Base-by-base conservation (phyloP, 768 basidiomycete genomes). In the Daedaleopsis sinensis region DNA sequence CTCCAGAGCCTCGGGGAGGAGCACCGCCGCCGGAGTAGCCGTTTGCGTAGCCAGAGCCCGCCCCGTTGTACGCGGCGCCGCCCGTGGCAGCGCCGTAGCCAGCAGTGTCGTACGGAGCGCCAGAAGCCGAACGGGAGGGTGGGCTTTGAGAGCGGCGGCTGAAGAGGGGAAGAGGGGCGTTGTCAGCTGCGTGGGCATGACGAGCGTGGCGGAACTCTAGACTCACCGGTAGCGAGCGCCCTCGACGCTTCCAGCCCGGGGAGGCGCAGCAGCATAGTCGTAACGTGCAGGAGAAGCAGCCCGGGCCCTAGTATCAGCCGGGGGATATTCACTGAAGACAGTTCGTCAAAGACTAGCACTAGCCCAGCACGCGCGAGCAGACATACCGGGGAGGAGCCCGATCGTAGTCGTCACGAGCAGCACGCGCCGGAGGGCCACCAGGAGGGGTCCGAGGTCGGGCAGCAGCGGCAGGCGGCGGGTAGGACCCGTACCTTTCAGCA, bases 71-170 rank as follows among this genome's bases (percentile, higher is more conserved):
- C n/a, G 68, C 46, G 27, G 70, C 62, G 35, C 55, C 69, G 27
- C 63, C 60, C 59, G 69, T 52, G 58, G 64, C 46, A 58, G 72
- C 71, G 51, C 80, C 70, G 67, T 86, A 86, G 43, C 55, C 55
- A n/a, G 76, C 72, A 61, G 72, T 67, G 52, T 88, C 86, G 73
- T 87, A 88, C 53, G 77, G 73, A 67, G 66, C 68, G 23, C 73
- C 72, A 68, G 70, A 65, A 43, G 75, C 72, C 61, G 84, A 76
- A 46, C 84, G 79, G 58, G 82, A 75, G 62, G 82, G 81, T 58
- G 87, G 88, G 67, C 90, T 92, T 67, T 85, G 81, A 37, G 91
- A 93, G 55, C 90, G 87, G 66, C 90, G 87, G 59, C 89, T 89
- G 61, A 36, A 52, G 44, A 32, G 23, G 19, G 37, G 15, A 38